Conservation (phyloP, 2,329 filamentous ascomycete genomes). For the Xylaria sp. region DNA sequence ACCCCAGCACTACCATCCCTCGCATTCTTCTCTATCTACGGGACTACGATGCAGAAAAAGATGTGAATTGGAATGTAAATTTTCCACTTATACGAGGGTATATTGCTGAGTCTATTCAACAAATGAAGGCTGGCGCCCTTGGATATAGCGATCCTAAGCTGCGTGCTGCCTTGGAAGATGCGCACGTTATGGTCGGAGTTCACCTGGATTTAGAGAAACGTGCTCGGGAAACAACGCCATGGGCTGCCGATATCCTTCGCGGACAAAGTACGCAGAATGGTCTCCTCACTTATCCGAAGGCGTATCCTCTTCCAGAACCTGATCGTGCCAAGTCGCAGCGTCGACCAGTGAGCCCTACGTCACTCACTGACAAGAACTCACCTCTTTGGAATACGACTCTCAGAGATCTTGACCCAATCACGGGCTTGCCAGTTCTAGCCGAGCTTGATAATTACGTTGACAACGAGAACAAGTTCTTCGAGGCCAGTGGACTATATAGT, state of each 20-base stretch:
- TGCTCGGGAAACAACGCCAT: conserved; percentile 38
- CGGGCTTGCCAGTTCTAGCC: background rate
- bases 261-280: conserved; percentile 38
- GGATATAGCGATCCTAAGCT: conserved; percentile 41
- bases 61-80: conserved; percentile 44
- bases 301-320: conserved; percentile 37
- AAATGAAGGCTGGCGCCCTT: conserved; percentile 43
- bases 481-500: background rate
- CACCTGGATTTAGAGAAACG: conserved; percentile 39
- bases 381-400: conserved; percentile 29
- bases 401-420: background rate
- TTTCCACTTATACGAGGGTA: conserved; percentile 52
- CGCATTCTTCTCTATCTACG: conserved; percentile 58
- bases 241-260: conserved; percentile 41
- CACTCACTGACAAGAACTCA: conserved; percentile 10
- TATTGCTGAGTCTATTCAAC: conserved; percentile 47
- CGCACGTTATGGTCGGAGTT: conserved; percentile 40
- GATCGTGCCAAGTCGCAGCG: conserved; percentile 37
- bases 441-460: conserved; percentile 35
- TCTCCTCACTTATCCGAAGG: conserved; percentile 42
- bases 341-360: conserved; percentile 36
- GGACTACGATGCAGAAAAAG: conserved; percentile 60
- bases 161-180: conserved; percentile 40
- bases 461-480: conserved; percentile 35
- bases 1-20: conserved; percentile 52